phyloP scores from a whole-genome alignment of 176 grass and related monocot genomes.

The Cenchrus purpureus region DNA sequence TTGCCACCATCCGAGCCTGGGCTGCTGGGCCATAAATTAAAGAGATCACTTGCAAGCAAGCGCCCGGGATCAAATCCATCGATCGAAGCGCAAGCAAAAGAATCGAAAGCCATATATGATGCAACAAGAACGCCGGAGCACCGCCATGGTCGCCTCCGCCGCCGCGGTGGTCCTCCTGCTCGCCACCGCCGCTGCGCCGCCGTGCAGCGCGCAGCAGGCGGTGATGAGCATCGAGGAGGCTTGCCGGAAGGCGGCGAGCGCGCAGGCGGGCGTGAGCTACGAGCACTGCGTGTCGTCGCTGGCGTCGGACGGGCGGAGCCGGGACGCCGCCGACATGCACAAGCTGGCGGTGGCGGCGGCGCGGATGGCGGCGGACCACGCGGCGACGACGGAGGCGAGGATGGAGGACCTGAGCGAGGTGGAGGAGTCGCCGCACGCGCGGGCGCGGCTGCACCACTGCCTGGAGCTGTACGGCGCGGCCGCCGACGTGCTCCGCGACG shows the following conservation, averaged over 20 bases:
- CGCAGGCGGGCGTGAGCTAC: conserved; percentile 21
- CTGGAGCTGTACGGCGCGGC: conserved; percentile 49
- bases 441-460: conserved; percentile 39
- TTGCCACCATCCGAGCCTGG: background rate
- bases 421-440: conserved; percentile 35
- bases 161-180: background rate
- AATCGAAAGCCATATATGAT: background rate
- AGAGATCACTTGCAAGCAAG: background rate
- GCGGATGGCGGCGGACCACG: conserved; percentile 47
- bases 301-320: conserved; percentile 10
- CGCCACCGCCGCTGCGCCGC: background rate
- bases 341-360: conserved; percentile 38
- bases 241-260: conserved; percentile 29
- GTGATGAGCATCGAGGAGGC: conserved; percentile 40
- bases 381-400: conserved; percentile 43
- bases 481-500: conserved; percentile 46
- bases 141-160: background rate
- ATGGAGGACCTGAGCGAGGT: conserved; percentile 46
- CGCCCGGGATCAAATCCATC: background rate
- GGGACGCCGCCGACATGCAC: conserved; percentile 35
- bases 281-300: conserved; percentile 49
- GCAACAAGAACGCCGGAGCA: background rate
- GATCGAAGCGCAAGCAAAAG: background rate
- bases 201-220: background rate
- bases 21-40: background rate